Evolutionary conservation across 345 rosid species (phyloP).

Genomic region (Hibiscus syriacus): DNA sequence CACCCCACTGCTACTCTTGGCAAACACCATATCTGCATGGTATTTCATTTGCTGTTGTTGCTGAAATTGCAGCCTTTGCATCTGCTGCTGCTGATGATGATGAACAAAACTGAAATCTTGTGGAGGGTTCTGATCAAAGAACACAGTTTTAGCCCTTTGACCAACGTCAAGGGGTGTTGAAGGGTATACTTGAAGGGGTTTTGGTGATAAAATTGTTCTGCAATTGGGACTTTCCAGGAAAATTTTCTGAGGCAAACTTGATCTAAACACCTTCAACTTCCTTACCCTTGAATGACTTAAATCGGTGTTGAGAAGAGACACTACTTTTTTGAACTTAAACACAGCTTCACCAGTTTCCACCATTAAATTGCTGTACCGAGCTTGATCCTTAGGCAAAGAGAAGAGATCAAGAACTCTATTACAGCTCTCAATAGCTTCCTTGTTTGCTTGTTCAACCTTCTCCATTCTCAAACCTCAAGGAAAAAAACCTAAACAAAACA

Average conservation of each 20-base stretch:
- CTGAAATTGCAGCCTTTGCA: slow-evolving; percentile 31
- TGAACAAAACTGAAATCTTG: too few relatives aligned
- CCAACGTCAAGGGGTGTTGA: slow-evolving; percentile 55
- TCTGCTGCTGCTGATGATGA: slow-evolving; percentile 31
- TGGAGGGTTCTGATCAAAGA: slow-evolving; percentile 34
- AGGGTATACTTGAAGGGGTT: too few relatives aligned
- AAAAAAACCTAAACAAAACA: neutral
- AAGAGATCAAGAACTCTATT: slow-evolving; percentile 41
- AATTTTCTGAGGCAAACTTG: slow-evolving; percentile 48
- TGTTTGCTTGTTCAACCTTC: slow-evolving; percentile 44
- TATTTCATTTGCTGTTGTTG: too few relatives aligned
- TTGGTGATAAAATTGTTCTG: slow-evolving; percentile 38
- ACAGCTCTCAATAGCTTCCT: slow-evolving; percentile 45
- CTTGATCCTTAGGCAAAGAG: slow-evolving; percentile 36
- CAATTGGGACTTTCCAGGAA: slow-evolving; percentile 49
- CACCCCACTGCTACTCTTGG: too few relatives aligned
- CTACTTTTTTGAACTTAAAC: too few relatives aligned
- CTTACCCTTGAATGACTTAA: slow-evolving; percentile 48
- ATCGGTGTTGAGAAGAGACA: slow-evolving; percentile 37
- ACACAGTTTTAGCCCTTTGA: slow-evolving; percentile 16
- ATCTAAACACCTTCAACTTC: slow-evolving; percentile 34
- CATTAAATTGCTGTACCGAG: slow-evolving; percentile 29
- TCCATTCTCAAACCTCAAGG: slow-evolving; percentile 41
- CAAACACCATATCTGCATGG: too few relatives aligned
- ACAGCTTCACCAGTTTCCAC: too few relatives aligned